These are phyloP conservation scores for Ophiocytium majus DNA, from an alignment of 352 stramenopile species.

Conservation along the genomic window DNA sequence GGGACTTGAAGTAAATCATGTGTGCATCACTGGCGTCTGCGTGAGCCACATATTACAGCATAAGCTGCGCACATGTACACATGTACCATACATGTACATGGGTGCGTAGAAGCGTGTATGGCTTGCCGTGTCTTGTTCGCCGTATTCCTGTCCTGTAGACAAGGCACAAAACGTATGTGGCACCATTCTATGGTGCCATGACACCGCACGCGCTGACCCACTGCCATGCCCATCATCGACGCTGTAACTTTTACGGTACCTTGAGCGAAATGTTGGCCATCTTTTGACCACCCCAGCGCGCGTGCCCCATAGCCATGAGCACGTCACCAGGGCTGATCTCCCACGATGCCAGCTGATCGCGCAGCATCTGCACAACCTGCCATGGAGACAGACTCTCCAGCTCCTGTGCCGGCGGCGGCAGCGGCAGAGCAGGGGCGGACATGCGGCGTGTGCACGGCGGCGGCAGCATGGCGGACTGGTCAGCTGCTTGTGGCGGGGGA, in stretches of 20 bases:
- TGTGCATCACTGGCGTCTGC: too few relatives aligned
- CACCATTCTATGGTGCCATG: too few relatives aligned
- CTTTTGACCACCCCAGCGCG: constrained; percentile 16
- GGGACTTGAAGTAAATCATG: too few relatives aligned
- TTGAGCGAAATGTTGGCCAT: constrained; percentile 25
- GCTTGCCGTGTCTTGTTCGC: too few relatives aligned
- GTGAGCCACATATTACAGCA: too few relatives aligned
- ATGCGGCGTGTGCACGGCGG: neutral
- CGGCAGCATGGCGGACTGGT: neutral
- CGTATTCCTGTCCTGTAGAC: too few relatives aligned
- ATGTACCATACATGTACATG: too few relatives aligned
- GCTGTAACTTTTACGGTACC: neutral
- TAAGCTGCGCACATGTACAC: too few relatives aligned
- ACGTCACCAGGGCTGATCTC: constrained; percentile 22
- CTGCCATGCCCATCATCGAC: neutral
- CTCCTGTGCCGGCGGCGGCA: neutral
- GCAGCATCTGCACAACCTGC: constrained; percentile 23
- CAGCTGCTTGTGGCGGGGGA: too few relatives aligned
- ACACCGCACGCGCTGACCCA: too few relatives aligned
- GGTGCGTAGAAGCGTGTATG: too few relatives aligned
- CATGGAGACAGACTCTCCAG: constrained; percentile 15
- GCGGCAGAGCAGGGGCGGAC: neutral
- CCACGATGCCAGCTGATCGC: constrained; percentile 26
- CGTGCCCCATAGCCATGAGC: constrained; percentile 14
- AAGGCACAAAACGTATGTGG: too few relatives aligned